Conservation (phyloP, 2,329 filamentous ascomycete genomes). For the Capronia americana region DNA sequence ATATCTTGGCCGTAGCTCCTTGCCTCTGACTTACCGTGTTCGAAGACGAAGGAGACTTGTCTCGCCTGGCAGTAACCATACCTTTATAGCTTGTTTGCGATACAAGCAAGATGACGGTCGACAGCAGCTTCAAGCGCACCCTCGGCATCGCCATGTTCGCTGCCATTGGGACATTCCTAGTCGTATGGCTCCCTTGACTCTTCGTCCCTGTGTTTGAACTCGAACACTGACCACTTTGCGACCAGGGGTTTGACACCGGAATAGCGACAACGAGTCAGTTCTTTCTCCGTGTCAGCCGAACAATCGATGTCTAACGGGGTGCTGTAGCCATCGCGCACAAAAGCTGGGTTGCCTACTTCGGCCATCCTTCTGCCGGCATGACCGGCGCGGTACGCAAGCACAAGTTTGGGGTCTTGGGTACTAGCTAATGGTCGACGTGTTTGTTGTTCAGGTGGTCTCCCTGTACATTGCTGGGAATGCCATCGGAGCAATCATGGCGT, state of each 20-base stretch:
- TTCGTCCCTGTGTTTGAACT: neutral
- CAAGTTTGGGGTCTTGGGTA: neutral
- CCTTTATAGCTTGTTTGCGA: no score
- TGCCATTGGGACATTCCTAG: slow-evolving; percentile 65
- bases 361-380: slow-evolving; percentile 60
- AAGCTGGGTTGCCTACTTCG: slow-evolving; percentile 67
- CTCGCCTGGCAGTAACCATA: no score
- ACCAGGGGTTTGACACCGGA: slow-evolving; percentile 65
- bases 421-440: slow-evolving; percentile 29
- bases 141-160: slow-evolving; percentile 53
- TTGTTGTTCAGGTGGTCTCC: slow-evolving; percentile 53
- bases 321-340: slow-evolving; percentile 60
- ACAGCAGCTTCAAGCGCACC: no score
- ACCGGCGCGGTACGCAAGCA: slow-evolving; percentile 57
- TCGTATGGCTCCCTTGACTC: slow-evolving; percentile 50
- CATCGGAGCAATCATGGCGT: slow-evolving; percentile 61
- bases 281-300: slow-evolving; percentile 36
- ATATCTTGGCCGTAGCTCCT: no score
- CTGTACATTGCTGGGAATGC: slow-evolving; percentile 67
- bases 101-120: no score
- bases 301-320: slow-evolving; percentile 13
- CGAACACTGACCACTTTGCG: neutral
- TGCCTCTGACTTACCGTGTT: no score
- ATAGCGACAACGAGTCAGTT: slow-evolving; percentile 61
- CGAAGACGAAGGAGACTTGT: no score